Evolutionary conservation across 495 filamentous ascomycete species (phyloP).

Genomic region (Daldinia bambusicola): DNA sequence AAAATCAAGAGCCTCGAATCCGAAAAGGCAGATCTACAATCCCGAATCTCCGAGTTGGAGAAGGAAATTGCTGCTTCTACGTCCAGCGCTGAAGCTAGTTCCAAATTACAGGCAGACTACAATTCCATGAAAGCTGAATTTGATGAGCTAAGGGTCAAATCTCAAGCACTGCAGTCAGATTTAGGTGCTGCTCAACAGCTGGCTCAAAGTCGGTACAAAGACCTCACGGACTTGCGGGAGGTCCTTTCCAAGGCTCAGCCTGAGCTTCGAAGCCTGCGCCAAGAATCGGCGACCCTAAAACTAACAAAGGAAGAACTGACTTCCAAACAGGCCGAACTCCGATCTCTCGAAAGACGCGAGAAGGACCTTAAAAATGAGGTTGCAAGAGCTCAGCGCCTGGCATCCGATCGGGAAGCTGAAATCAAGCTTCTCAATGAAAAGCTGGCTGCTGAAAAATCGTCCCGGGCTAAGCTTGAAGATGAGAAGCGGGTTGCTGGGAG

Average conservation of each 20-base stretch:
- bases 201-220: slow-evolving; percentile 86
- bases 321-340: slow-evolving; percentile 73
- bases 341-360: slow-evolving; percentile 78
- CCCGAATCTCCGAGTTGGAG: slow-evolving; percentile 72
- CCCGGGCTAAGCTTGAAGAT: slow-evolving; percentile 79
- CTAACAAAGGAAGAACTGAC: slow-evolving; percentile 75
- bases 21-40: slow-evolving; percentile 61
- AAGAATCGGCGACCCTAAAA: slow-evolving; percentile 78
- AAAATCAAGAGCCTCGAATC: slow-evolving; percentile 69
- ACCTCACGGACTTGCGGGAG: slow-evolving; percentile 79
- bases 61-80: slow-evolving; percentile 63
- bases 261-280: slow-evolving; percentile 78
- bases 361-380: slow-evolving; percentile 82
- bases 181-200: slow-evolving; percentile 86
- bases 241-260: slow-evolving; percentile 86
- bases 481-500: slow-evolving; percentile 73
- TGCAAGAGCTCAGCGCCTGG: slow-evolving; percentile 70
- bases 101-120: slow-evolving; percentile 67
- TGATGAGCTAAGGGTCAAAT: slow-evolving; percentile 76
- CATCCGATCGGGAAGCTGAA: slow-evolving; percentile 78
- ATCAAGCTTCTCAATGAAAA: slow-evolving; percentile 79
- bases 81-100: slow-evolving; percentile 47
- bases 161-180: slow-evolving; percentile 79
- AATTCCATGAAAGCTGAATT: slow-evolving; percentile 74
- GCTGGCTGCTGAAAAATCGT: slow-evolving; percentile 76